A percentile compares a stretch with the other conserved stretches of the same genome.
These are phyloP conservation scores for Leptodermis oblonga DNA, from an alignment of 257 asterid genomes.

Conservation along the genomic window DNA sequence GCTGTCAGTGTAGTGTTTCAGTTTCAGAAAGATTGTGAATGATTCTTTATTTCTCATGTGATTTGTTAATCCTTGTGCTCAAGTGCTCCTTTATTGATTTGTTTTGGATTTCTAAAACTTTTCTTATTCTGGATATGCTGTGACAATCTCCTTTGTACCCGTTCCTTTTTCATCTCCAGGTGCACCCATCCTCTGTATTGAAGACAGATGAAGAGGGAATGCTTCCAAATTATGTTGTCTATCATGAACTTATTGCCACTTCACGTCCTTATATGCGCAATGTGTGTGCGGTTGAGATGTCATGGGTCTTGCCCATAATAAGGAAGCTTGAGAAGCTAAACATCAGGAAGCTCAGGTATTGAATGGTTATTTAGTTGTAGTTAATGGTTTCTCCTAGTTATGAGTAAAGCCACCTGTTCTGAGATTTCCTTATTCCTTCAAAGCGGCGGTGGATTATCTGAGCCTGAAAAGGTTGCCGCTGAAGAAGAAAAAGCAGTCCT, in stretches of 20 bases:
- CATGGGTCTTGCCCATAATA: slow-evolving; percentile 72
- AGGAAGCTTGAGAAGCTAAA: slow-evolving; percentile 62
- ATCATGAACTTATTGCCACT: slow-evolving; percentile 80
- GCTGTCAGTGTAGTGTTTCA: not conserved
- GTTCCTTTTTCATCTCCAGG: slow-evolving; percentile 35
- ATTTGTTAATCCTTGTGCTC: not conserved
- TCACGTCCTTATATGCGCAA: slow-evolving; percentile 84
- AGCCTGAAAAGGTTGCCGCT: slow-evolving; percentile 27
- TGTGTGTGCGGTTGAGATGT: slow-evolving; percentile 79
- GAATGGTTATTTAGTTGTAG: not conserved
- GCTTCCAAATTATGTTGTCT: slow-evolving; percentile 75
- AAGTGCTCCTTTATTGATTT: not conserved
- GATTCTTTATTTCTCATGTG: not conserved
- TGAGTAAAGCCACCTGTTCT: slow-evolving; percentile 2
- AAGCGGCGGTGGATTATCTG: slow-evolving; percentile 51
- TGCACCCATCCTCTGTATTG: slow-evolving; percentile 79
- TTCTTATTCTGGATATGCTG: not conserved
- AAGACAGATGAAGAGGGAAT: slow-evolving; percentile 80
- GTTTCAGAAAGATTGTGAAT: not conserved
- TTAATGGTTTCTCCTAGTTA: not conserved
- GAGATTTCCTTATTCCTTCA: slow-evolving; percentile 9
- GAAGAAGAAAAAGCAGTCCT: slow-evolving; percentile 29
- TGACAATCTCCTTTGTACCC: not conserved
- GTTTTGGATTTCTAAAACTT: not conserved
- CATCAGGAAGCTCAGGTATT: slow-evolving; percentile 66